Conservation (phyloP, 805 yeast genomes). For the Ogataea neopini region DNA sequence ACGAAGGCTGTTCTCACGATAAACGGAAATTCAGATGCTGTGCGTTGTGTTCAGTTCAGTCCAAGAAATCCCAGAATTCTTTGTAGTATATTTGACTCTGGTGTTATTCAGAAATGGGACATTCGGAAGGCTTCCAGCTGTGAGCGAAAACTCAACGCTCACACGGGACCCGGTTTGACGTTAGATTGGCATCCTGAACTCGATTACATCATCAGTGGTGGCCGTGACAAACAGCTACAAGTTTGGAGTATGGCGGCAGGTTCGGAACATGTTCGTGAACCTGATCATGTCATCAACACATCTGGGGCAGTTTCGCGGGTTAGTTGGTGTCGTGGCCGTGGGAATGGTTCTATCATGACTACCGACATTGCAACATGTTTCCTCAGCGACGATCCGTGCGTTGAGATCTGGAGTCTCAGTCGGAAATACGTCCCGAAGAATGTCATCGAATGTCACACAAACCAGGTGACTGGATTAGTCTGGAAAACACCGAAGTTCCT, state of each 20-base stretch:
- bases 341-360: conserved; percentile 43
- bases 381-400: conserved; percentile 67
- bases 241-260: conserved; percentile 63
- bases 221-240: conserved; percentile 82
- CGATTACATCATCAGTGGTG: conserved; percentile 87
- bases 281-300: conserved; percentile 71
- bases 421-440: conserved; percentile 72
- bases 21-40: conserved; percentile 70
- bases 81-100: conserved; percentile 85
- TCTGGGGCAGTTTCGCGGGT: conserved; percentile 80
- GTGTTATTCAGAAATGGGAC: conserved; percentile 86
- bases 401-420: conserved; percentile 67
- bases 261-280: conserved; percentile 43
- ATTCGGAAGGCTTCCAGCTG: conserved; percentile 60
- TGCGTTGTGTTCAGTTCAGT: conserved; percentile 54
- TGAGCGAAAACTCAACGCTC: conserved; percentile 82
- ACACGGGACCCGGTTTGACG: conserved; percentile 86
- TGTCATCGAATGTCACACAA: conserved; percentile 49
- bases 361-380: conserved; percentile 76
- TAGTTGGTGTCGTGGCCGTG: conserved; percentile 58
- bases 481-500: conserved; percentile 50
- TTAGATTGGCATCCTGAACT: conserved; percentile 84
- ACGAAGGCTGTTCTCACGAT: conserved; percentile 52
- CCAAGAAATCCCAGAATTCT: conserved; percentile 55
- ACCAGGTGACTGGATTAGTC: conserved; percentile 55